These are phyloP conservation scores for Vitis riparia DNA, from an alignment of 164 flowering plant species.

Conservation along the genomic window DNA sequence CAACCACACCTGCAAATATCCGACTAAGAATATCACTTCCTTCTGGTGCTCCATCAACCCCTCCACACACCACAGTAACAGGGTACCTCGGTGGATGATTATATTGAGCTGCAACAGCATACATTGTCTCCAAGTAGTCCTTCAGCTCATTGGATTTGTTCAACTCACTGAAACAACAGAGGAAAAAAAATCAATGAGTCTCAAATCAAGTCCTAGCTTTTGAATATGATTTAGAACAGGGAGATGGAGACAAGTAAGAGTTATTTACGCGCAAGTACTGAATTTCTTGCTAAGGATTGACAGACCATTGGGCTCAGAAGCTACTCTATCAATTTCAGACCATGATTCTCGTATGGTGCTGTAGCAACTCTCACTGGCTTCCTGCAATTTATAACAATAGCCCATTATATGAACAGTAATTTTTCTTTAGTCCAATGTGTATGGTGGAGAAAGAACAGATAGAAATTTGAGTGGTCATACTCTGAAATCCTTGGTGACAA, in stretches of 20 bases:
- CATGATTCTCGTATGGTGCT: constrained; percentile 37
- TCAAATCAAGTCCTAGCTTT: too few species aligned
- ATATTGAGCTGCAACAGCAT: constrained; percentile 22
- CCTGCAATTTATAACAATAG: constrained; percentile 19
- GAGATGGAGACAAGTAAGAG: neutral
- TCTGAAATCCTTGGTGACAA: constrained; percentile 48
- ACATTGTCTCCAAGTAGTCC: constrained; percentile 11
- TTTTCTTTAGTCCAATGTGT: neutral
- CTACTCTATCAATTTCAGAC: constrained; percentile 32
- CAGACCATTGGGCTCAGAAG: constrained; percentile 27
- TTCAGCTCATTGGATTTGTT: constrained; percentile 13
- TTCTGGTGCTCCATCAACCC: constrained; percentile 18
- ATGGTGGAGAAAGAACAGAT: neutral
- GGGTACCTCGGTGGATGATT: constrained; percentile 18
- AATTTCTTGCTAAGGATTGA: constrained; percentile 28
- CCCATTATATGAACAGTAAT: too few species aligned
- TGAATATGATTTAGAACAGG: too few species aligned
- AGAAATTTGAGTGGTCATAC: constrained; percentile 21
- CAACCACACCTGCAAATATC: constrained; percentile 21
- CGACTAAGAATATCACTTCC: constrained; percentile 14
- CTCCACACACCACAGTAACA: constrained; percentile 14
- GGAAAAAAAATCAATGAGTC: neutral
- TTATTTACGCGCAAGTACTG: constrained; percentile 36
- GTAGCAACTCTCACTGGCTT: constrained; percentile 38
- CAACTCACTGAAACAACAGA: constrained; percentile 10